These are phyloP conservation scores for Pseudopediastrum boryanum DNA, from an alignment of 139 green algal species.

Conservation along the genomic window DNA sequence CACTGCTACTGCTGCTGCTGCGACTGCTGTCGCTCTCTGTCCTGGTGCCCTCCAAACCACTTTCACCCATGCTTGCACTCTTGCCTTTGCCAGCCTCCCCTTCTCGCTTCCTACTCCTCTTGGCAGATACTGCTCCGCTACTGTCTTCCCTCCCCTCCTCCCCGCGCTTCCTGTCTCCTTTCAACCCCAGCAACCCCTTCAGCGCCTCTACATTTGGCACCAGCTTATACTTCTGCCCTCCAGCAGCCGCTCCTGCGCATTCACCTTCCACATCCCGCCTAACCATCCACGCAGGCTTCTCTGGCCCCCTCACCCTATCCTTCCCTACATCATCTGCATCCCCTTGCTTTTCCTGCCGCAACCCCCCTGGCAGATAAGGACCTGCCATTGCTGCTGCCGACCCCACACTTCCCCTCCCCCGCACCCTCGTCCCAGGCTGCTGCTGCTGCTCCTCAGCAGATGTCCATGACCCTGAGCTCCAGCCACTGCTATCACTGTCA, in stretches of 20 bases:
- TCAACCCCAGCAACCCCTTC: background rate
- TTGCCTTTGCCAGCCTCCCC: background rate
- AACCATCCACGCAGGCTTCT: conserved; percentile 34
- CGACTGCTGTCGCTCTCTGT: background rate
- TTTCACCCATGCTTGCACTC: background rate
- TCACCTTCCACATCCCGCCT: background rate
- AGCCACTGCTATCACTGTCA: background rate
- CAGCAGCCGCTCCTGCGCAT: background rate
- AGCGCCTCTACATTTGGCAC: conserved; percentile 5
- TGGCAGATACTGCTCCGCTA: conserved; percentile 4
- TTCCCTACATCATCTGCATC: conserved; percentile 12
- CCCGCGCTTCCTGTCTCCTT: too few species aligned
- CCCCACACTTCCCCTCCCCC: conserved; percentile 43
- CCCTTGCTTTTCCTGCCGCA: background rate
- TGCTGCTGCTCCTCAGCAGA: background rate
- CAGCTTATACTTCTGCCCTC: background rate
- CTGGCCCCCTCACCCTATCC: conserved; percentile 34
- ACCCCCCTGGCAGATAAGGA: conserved; percentile 33
- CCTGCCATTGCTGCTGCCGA: conserved; percentile 39
- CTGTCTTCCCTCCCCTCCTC: too few species aligned
- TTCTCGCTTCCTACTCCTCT: background rate
- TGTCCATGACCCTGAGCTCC: background rate
- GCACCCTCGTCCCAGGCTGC: background rate
- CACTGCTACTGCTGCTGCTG: background rate
- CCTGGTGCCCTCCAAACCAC: background rate